Conservation (phyloP, 2,329 filamentous ascomycete species). For the Penicillium paneum region DNA sequence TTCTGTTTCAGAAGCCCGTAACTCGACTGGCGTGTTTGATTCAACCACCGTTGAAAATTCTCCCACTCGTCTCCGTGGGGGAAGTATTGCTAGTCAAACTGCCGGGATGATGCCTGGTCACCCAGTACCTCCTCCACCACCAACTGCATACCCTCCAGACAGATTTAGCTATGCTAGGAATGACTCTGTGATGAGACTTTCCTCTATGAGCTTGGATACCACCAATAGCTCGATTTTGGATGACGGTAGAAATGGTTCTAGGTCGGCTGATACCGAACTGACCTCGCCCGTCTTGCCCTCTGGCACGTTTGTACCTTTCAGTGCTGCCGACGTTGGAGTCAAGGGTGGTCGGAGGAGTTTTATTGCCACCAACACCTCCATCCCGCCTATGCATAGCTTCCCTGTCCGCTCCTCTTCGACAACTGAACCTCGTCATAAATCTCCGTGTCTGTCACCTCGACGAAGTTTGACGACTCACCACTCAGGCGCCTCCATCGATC, state of each 20-base stretch:
- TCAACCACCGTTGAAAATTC: conserved; percentile 24
- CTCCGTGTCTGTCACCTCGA: conserved; percentile 29
- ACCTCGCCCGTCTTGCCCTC: conserved; percentile 33
- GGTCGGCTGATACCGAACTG: conserved; percentile 29
- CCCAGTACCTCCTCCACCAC: conserved; percentile 37
- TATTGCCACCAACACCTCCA: conserved; percentile 22
- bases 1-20: conserved; percentile 24
- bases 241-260: conserved; percentile 27
- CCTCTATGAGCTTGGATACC: conserved; percentile 38
- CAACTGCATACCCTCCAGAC: conserved; percentile 30
- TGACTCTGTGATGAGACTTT: conserved; percentile 35
- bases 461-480: conserved; percentile 34
- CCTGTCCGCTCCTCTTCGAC: conserved; percentile 28
- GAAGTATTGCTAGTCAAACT: conserved; percentile 35
- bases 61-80: conserved; percentile 26
- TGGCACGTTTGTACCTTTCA: conserved; percentile 36
- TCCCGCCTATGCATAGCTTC: conserved; percentile 26
- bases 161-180: conserved; percentile 35
- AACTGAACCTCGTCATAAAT: conserved; percentile 21
- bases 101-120: conserved; percentile 35
- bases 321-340: conserved; percentile 37
- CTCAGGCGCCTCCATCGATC: conserved; percentile 25
- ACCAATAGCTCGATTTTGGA: conserved; percentile 41
- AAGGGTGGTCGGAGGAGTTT: conserved; percentile 31
- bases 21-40: conserved; percentile 22